Base-by-base conservation (phyloP, 2,329 filamentous ascomycete species). In the Ceratocystis cubensis region DNA sequence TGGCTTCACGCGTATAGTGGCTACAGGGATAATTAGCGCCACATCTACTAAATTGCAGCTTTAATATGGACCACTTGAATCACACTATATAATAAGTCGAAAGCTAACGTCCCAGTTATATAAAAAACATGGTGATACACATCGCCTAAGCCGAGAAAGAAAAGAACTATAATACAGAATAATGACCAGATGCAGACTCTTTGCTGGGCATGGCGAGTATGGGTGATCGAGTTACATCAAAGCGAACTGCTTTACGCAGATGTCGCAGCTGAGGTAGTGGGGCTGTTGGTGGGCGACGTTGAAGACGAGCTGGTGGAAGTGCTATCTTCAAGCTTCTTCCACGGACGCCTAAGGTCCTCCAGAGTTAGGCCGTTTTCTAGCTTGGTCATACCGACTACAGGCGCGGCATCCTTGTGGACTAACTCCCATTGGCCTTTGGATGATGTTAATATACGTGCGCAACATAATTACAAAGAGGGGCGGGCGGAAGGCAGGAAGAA, bases 361-460 rank as follows among this genome's bases (percentile, higher is more conserved):
- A 93, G 76, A 25, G 91, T 96, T 33, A 96, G 76, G 7, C 91
- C 91, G 68, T 91, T 84, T 41, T 68, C 67, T 65, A 99, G 78
- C 76, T 96, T 96, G 22, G 92, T 97, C 69, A 96, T 85, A 37
- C 94, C 94, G 74, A 99, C 93, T 46, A 96, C 84, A 0, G 94
- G 86, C 2, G 91, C 81, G 72, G 96, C 94, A 6, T 91, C 91
- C 77, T 90, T 96, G 80, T 87, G 91, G 44, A 96, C 91, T 74
- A 97, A 96, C 74, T 96, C 91, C 79, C 91, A 99, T 74, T 88
- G 81, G 1, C 89, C 88, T 88, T 66, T 15, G 63, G 28, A 15
- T 10, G 25, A 28, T 50, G 65, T 75, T 70, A 74, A 73, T 63
- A 61, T 28, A 10, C 37, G 13, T 15, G 30, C 10, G 13, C 44